A percentile compares a stretch with the other conserved stretches of the same genome.
Conservation (phyloP, 495 filamentous ascomycete species). For the Apiosordaria backusii region DNA sequence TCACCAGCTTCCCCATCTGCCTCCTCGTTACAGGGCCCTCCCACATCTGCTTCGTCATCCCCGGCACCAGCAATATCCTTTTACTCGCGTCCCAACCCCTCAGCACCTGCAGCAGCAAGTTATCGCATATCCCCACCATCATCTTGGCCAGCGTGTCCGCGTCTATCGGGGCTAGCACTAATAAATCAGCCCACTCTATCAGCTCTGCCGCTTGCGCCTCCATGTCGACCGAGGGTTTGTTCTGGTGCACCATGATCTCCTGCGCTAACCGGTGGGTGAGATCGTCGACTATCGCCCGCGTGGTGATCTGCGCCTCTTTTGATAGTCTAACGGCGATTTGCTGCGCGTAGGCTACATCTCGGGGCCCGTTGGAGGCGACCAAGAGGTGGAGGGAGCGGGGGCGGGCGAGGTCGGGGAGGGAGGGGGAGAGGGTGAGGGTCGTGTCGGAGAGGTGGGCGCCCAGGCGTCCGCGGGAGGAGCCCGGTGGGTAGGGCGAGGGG, state of each 20-base stretch:
- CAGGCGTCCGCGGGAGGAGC: not conserved
- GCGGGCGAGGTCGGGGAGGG: slow-evolving; percentile 41
- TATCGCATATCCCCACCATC: slow-evolving; percentile 74
- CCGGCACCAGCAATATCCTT: slow-evolving; percentile 75
- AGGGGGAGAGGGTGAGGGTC: slow-evolving; percentile 20
- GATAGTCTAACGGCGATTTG: slow-evolving; percentile 53
- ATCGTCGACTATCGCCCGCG: slow-evolving; percentile 53
- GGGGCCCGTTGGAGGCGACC: slow-evolving; percentile 50
- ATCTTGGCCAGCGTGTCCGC: slow-evolving; percentile 77
- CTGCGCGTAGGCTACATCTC: slow-evolving; percentile 50
- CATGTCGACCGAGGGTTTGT: slow-evolving; percentile 41
- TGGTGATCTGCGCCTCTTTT: slow-evolving; percentile 53
- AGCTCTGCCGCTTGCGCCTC: slow-evolving; percentile 63
- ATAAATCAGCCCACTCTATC: slow-evolving; percentile 82
- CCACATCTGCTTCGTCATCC: slow-evolving; percentile 81
- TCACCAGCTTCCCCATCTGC: slow-evolving; percentile 73
- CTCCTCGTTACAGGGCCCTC: slow-evolving; percentile 79
- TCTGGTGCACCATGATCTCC: slow-evolving; percentile 49
- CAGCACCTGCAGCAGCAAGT: slow-evolving; percentile 66
- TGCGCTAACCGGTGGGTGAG: slow-evolving; percentile 49
- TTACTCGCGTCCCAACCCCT: slow-evolving; percentile 81
- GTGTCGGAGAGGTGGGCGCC: slow-evolving; percentile 2
- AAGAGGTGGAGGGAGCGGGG: slow-evolving; percentile 47
- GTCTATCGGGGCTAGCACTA: slow-evolving; percentile 79
- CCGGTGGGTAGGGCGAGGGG: not conserved